Percentiles rank a stretch among this genome's conserved stretches.
These are phyloP conservation scores for Pholiota conissans DNA, from an alignment of 768 basidiomycete genomes.

Conservation along the genomic window DNA sequence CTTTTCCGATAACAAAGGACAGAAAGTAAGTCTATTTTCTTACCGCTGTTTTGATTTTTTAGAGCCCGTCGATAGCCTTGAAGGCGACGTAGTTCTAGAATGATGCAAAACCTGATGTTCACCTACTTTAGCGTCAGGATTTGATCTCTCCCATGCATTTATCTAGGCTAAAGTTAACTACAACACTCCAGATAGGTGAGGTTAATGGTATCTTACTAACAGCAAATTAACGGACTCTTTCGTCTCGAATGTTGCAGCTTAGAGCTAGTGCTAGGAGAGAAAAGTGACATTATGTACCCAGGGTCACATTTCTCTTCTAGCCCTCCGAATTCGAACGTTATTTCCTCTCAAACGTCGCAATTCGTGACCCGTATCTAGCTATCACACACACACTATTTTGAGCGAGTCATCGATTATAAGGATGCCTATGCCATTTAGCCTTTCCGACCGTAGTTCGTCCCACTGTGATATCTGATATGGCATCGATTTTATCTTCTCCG, in stretches of 20 bases:
- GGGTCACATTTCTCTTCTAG: background rate
- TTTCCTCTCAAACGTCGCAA: background rate
- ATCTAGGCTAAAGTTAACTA: background rate
- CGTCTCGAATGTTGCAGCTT: background rate
- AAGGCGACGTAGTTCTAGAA: background rate
- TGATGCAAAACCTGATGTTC: background rate
- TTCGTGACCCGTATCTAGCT: background rate
- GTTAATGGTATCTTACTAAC: background rate
- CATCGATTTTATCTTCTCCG: background rate
- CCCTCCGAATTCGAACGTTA: background rate
- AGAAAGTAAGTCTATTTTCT: background rate
- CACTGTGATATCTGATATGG: slow-evolving; percentile 2
- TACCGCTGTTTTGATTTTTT: background rate
- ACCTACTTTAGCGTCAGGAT: background rate
- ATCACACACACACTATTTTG: background rate
- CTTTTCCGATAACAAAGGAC: too few species aligned
- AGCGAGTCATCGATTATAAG: slow-evolving; percentile 1
- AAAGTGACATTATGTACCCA: background rate
- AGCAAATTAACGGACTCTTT: background rate
- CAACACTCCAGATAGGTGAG: background rate
- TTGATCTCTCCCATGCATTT: background rate
- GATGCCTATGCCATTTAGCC: slow-evolving; percentile 4
- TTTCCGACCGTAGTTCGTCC: slow-evolving; percentile 1
- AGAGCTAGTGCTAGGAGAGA: background rate
- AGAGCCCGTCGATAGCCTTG: background rate